phyloP scores from a whole-genome alignment of 495 filamentous ascomycete species.

The Apiosordaria backusii region DNA sequence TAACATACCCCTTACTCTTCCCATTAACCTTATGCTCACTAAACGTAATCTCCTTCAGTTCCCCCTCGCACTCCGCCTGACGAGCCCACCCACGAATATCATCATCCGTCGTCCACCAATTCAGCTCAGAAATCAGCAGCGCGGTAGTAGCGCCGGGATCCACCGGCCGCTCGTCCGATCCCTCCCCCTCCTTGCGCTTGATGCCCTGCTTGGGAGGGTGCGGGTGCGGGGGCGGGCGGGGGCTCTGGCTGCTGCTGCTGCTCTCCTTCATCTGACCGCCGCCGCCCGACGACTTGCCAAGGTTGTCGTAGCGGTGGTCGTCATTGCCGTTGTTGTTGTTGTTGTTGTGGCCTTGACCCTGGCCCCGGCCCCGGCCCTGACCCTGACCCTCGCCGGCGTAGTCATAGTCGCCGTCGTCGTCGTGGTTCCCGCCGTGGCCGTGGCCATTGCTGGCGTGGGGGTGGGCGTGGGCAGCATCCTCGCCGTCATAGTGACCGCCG shows the following conservation, averaged over 20 bases:
- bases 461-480: too few relatives aligned
- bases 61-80: constrained; percentile 69
- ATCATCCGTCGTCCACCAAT: constrained; percentile 97
- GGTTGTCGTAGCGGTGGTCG: constrained; percentile 36
- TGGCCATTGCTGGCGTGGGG: constrained; percentile 19
- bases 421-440: constrained; percentile 44
- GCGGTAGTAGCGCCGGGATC: constrained; percentile 82
- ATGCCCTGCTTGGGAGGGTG: constrained; percentile 60
- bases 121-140: constrained; percentile 78
- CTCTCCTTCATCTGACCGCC: constrained; percentile 37
- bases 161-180: constrained; percentile 66
- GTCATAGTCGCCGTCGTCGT: constrained; percentile 36
- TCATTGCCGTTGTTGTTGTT: constrained; percentile 35
- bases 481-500: constrained; percentile 87
- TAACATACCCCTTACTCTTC: constrained; percentile 87
- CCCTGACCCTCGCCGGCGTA: constrained; percentile 34
- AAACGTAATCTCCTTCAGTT: constrained; percentile 90
- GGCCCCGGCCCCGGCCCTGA: constrained; percentile 28
- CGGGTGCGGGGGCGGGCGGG: too few relatives aligned
- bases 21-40: constrained; percentile 98
- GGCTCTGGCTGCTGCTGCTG: constrained; percentile 36
- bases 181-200: constrained; percentile 72
- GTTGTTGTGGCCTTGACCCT: constrained; percentile 34
- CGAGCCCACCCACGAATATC: constrained; percentile 87
- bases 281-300: constrained; percentile 3